Conservation (phyloP, 108 stramenopile species). For the Ochromonas danica region DNA sequence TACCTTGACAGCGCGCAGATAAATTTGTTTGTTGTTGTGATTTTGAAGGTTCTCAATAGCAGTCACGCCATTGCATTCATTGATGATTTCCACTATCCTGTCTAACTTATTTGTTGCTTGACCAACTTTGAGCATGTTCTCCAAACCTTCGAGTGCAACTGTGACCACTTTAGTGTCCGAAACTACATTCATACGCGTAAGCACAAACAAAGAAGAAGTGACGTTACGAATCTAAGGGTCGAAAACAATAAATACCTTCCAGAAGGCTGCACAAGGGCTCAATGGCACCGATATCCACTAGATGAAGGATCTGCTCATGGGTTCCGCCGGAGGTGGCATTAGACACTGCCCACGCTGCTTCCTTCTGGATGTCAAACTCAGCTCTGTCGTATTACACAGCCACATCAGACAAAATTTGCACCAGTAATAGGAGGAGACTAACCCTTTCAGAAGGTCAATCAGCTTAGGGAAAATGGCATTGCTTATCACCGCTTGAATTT, state of each 20-base stretch:
- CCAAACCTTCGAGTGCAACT: constrained; percentile 92
- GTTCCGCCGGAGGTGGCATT: constrained; percentile 97
- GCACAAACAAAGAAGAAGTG: too few relatives aligned
- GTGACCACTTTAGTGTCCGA: constrained; percentile 77
- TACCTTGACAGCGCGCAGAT: constrained; percentile 22
- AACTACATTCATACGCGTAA: too few relatives aligned
- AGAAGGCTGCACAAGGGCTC: constrained; percentile 72
- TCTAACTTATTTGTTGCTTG: neutral
- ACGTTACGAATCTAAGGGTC: too few relatives aligned
- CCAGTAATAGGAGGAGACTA: too few relatives aligned
- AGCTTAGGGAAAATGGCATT: constrained; percentile 90
- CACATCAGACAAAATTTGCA: too few relatives aligned
- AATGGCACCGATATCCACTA: constrained; percentile 90
- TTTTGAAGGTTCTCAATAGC: constrained; percentile 37
- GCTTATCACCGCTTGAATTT: constrained; percentile 94
- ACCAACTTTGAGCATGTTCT: constrained; percentile 86
- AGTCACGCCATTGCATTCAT: constrained; percentile 30
- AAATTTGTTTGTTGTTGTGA: constrained; percentile 20
- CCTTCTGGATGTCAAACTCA: constrained; percentile 98
- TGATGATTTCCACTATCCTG: constrained; percentile 33
- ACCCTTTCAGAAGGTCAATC: constrained; percentile 79
- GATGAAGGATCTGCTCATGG: constrained; percentile 82
- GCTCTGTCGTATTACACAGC: too few relatives aligned
- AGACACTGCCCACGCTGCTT: constrained; percentile 96
- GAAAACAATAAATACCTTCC: too few relatives aligned